Conservation (phyloP, 2,329 filamentous ascomycete species). For the Epichloe uncinata region DNA sequence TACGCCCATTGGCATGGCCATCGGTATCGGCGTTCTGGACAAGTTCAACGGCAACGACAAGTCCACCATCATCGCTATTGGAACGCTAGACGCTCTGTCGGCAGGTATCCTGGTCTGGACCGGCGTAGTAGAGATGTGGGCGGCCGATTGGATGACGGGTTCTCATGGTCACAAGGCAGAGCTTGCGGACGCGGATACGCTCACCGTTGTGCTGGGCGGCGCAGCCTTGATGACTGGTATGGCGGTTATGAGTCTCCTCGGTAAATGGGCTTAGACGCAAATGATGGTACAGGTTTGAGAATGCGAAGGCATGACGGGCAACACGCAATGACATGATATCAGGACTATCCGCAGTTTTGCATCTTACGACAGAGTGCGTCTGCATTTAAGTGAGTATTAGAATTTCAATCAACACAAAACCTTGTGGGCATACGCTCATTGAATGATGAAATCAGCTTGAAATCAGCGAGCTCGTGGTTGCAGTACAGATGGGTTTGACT, state of each 20-base stretch:
- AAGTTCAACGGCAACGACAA: constrained; percentile 62
- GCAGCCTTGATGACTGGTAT: constrained; percentile 46
- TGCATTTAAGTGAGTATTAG: neutral
- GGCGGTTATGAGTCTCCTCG: constrained; percentile 57
- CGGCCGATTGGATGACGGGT: constrained; percentile 54
- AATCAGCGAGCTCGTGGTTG: neutral
- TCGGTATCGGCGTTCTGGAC: constrained; percentile 58
- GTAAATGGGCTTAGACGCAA: constrained; percentile 53
- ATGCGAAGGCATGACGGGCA: neutral
- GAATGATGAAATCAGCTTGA: neutral
- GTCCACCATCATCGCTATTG: constrained; percentile 55
- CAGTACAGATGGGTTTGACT: neutral
- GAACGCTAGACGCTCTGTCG: constrained; percentile 59
- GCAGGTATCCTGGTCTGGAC: constrained; percentile 73
- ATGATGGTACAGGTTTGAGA: neutral
- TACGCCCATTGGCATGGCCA: constrained; percentile 68
- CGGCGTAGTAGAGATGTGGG: constrained; percentile 68
- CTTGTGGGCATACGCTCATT: neutral
- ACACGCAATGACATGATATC: neutral
- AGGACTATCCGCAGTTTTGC: neutral
- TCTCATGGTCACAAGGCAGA: constrained; percentile 28
- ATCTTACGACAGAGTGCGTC: neutral
- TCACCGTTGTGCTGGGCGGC: constrained; percentile 36
- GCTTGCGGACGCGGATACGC: constrained; percentile 35
- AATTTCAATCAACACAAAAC: neutral